These are phyloP conservation scores for Colletotrichum incanum DNA, from an alignment of 2,329 filamentous ascomycete genomes.

Conservation along the genomic window DNA sequence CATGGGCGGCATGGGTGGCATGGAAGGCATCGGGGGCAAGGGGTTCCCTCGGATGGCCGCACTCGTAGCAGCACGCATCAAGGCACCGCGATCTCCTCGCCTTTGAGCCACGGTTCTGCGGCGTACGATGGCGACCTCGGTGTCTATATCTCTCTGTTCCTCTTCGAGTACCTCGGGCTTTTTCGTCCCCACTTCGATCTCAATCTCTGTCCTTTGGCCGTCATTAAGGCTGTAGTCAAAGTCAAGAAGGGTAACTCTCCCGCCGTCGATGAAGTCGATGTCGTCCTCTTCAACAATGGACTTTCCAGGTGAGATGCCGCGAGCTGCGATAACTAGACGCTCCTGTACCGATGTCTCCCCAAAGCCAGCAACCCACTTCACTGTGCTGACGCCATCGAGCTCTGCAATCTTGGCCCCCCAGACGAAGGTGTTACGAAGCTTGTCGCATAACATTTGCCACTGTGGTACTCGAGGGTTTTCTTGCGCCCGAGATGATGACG, in stretches of 20 bases:
- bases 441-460: conserved; percentile 80
- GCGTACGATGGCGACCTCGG: conserved; percentile 84
- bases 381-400: conserved; percentile 75
- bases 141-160: conserved; percentile 80
- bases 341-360: conserved; percentile 65
- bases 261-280: conserved; percentile 83
- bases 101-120: conserved; percentile 80
- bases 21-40: conserved; percentile 45
- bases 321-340: conserved; percentile 79
- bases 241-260: conserved; percentile 80
- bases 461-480: conserved; percentile 67
- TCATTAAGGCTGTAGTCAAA: conserved; percentile 76
- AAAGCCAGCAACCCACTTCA: conserved; percentile 79
- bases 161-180: conserved; percentile 81
- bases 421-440: conserved; percentile 79
- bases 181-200: conserved; percentile 81
- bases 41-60: conserved; percentile 48
- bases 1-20: conserved; percentile 50
- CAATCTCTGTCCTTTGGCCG: conserved; percentile 71
- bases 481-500: conserved; percentile 55
- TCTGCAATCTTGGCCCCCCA: conserved; percentile 77
- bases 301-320: conserved; percentile 74
- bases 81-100: conserved; percentile 62
- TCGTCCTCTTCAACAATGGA: conserved; percentile 78
- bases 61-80: conserved; percentile 67